Conservation (phyloP, 306 rosid genomes). For the Dalbergia cochinchinensis region DNA sequence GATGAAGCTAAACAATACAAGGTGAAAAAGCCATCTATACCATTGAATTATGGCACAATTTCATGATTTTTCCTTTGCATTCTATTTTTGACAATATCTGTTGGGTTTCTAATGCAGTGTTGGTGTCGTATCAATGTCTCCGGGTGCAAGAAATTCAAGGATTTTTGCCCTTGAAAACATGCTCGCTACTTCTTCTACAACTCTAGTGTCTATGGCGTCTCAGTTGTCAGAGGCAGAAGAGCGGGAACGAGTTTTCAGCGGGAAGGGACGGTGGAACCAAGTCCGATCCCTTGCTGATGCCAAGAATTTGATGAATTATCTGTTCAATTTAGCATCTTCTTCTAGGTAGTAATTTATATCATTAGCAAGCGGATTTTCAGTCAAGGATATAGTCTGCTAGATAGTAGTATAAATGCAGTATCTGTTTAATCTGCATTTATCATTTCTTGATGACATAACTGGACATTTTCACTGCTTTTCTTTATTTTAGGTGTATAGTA, state of each 20-base stretch:
- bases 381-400: constrained; percentile 7
- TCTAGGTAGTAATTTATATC: constrained; percentile 68
- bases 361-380: constrained; percentile 20
- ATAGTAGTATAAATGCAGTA: no score
- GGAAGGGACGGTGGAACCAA: constrained; percentile 97
- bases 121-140: constrained; percentile 72
- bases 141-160: constrained; percentile 94
- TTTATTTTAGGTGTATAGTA: constrained; percentile 65
- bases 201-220: constrained; percentile 91
- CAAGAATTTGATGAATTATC: constrained; percentile 86
- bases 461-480: constrained; percentile 27
- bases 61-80: constrained; percentile 29
- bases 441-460: constrained; percentile 17
- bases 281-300: constrained; percentile 92
- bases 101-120: constrained; percentile 52
- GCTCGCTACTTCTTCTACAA: constrained; percentile 84
- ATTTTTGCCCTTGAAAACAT: constrained; percentile 90
- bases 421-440: constrained; percentile 14
- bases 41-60: not conserved
- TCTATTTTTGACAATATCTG: constrained; percentile 12
- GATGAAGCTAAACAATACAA: constrained; percentile 46
- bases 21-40: constrained; percentile 38
- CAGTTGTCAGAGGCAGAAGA: constrained; percentile 98
- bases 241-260: constrained; percentile 83
- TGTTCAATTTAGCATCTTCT: constrained; percentile 88